Conservation (phyloP, 148 eudicot genomes). For the Chenopodium berlandieri region DNA sequence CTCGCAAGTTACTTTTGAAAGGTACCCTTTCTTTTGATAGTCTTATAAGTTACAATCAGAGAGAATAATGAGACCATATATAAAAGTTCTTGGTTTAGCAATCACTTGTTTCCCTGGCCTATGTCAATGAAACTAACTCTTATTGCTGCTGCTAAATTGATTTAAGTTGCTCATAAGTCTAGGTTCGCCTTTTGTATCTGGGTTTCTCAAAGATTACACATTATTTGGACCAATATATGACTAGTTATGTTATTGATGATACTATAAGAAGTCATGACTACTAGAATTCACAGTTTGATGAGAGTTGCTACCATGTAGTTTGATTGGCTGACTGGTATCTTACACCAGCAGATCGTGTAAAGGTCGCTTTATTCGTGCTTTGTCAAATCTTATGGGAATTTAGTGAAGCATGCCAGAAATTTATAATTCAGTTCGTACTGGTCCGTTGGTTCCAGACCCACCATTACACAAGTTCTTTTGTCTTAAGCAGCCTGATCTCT, state of each 20-base stretch:
- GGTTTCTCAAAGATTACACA: background rate
- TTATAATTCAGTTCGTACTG: background rate
- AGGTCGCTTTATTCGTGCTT: background rate
- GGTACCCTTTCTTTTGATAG: too few relatives aligned
- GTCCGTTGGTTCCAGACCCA: conserved; percentile 11
- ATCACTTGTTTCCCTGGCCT: background rate
- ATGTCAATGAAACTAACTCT: background rate
- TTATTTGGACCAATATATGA: background rate
- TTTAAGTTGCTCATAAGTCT: background rate
- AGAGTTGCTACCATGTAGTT: background rate
- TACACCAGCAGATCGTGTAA: background rate
- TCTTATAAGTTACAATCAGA: too few relatives aligned
- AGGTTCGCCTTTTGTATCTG: background rate
- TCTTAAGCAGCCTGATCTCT: background rate
- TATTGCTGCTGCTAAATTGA: background rate
- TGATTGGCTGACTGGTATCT: conserved; percentile 6
- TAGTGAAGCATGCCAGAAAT: conserved; percentile 16
- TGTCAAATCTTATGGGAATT: conserved; percentile 19
- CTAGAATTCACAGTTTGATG: background rate
- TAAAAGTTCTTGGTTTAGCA: background rate
- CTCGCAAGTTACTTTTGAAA: too few relatives aligned
- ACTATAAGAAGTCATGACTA: conserved; percentile 7
- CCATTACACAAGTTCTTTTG: conserved; percentile 5
- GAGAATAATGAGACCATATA: background rate
- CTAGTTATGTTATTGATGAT: background rate